Percentiles rank a stretch among this genome's conserved stretches.
Conservation (phyloP, 345 rosid species). For the Camelina laxa region DNA sequence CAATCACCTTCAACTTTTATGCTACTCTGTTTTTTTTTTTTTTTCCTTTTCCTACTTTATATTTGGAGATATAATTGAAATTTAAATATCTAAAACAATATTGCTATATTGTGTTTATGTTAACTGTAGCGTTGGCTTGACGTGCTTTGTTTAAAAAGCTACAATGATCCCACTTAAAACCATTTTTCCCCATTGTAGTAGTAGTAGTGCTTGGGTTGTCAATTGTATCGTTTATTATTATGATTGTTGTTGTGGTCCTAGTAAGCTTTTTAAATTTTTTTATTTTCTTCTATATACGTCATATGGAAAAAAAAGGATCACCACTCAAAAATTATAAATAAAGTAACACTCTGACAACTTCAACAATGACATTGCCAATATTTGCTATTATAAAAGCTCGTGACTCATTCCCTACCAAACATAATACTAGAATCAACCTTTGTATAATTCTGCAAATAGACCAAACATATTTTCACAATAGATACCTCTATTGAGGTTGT, state of each 20-base stretch:
- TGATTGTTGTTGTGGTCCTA: slow-evolving; percentile 33
- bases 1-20: slow-evolving; percentile 67
- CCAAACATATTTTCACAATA: slow-evolving; percentile 27
- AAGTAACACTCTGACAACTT: slow-evolving; percentile 38
- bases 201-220: slow-evolving; percentile 45
- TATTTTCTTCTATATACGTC: neutral
- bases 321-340: slow-evolving; percentile 29
- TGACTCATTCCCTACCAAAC: slow-evolving; percentile 35
- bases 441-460: slow-evolving; percentile 38
- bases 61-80: neutral
- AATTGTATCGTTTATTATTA: slow-evolving; percentile 25
- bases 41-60: neutral
- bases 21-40: slow-evolving; percentile 45
- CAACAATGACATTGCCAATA: slow-evolving; percentile 39
- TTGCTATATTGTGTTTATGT: neutral
- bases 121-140: slow-evolving; percentile 42
- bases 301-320: slow-evolving; percentile 29
- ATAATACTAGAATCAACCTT: slow-evolving; percentile 21
- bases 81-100: neutral
- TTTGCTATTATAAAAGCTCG: slow-evolving; percentile 42
- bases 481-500: slow-evolving; percentile 33
- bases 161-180: slow-evolving; percentile 43
- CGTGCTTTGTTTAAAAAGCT: slow-evolving; percentile 45
- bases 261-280: slow-evolving; percentile 10
- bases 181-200: slow-evolving; percentile 6